Conservation (phyloP, 192 early-diverging fungal genomes). For the Pilaira anomala region DNA sequence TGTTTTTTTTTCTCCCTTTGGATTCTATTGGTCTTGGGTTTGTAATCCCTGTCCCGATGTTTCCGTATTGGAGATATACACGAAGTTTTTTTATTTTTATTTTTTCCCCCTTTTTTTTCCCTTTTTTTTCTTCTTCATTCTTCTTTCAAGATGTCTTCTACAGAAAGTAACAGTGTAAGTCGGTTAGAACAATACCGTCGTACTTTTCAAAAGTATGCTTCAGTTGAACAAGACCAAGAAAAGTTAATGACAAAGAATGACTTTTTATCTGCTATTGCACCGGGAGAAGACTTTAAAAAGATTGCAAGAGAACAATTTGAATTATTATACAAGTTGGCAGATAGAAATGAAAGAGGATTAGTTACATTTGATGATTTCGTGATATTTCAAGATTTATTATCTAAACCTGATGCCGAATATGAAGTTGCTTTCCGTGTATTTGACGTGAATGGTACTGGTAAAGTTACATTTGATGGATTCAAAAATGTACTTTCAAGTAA, state of each 20-base stretch:
- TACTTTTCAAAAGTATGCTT: constrained; percentile 48
- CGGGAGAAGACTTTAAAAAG: constrained; percentile 54
- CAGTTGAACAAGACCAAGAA: constrained; percentile 47
- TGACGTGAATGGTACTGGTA: constrained; percentile 56
- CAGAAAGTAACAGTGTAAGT: constrained; percentile 6
- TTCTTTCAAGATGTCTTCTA: constrained; percentile 3
- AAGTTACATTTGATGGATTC: constrained; percentile 67
- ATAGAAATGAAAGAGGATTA: constrained; percentile 44
- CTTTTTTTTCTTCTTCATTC: neutral
- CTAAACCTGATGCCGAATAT: constrained; percentile 68
- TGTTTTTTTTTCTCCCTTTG: too few species aligned
- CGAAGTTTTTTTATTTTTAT: neutral
- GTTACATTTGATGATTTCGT: constrained; percentile 61
- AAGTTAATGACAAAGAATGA: constrained; percentile 58
- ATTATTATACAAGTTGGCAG: constrained; percentile 59
- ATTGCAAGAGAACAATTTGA: constrained; percentile 54
- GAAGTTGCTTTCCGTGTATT: constrained; percentile 70
- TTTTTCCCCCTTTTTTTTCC: neutral
- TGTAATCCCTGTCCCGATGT: neutral
- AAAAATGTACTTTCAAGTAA: constrained; percentile 56
- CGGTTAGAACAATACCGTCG: constrained; percentile 43
- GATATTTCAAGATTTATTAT: constrained; percentile 57
- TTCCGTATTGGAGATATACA: neutral
- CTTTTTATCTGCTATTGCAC: constrained; percentile 55
- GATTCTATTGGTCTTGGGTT: neutral